Percentiles rank a stretch among this genome's conserved stretches.
These are phyloP conservation scores for Magnaporthales sp. DNA, from an alignment of 2,329 filamentous ascomycete genomes.

Conservation along the genomic window DNA sequence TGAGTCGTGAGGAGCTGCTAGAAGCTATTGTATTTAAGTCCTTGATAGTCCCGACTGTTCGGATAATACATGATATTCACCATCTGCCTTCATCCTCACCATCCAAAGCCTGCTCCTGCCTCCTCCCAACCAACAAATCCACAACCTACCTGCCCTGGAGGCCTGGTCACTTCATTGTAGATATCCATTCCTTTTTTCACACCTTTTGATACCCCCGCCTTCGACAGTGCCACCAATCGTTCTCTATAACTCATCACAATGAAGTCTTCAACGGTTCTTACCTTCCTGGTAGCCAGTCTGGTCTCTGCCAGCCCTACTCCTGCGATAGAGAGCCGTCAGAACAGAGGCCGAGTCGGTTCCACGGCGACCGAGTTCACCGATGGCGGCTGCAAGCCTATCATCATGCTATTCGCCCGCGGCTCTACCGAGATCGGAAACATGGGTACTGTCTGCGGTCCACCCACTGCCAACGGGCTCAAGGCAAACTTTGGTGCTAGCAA, in stretches of 20 bases:
- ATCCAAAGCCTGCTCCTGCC: neutral
- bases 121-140: neutral
- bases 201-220: neutral
- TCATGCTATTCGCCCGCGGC: conserved; percentile 6
- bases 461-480: conserved; percentile 12
- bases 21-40: neutral
- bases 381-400: conserved; percentile 6
- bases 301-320: neutral
- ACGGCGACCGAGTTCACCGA: neutral
- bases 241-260: neutral
- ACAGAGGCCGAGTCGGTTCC: neutral
- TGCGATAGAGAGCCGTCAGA: neutral
- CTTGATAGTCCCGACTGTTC: neutral
- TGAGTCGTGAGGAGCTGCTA: neutral
- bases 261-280: neutral
- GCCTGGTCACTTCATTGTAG: neutral
- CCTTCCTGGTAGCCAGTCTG: neutral
- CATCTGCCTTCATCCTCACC: neutral
- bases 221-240: neutral
- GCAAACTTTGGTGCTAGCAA: conserved; percentile 8
- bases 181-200: neutral
- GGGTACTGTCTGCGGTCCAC: neutral
- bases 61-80: neutral
- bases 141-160: neutral
- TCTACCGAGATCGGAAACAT: conserved; percentile 6